Evolutionary conservation across 306 rosid genomes (phyloP), one percentile per base, ranked within the genome.

Genomic region (Glycine tomentella): DNA sequence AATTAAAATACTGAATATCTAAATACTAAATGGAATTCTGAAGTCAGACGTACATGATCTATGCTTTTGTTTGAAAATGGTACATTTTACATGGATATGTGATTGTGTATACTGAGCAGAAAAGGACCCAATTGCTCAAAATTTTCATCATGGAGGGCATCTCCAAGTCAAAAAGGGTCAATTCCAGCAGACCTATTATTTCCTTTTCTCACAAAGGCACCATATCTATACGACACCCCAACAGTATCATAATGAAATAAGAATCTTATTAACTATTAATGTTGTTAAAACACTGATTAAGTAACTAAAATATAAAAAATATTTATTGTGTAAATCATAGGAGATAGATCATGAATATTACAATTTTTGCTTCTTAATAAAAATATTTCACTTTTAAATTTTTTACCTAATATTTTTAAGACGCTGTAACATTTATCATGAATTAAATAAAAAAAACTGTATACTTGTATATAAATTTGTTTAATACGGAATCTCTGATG

Each of bases 161-260:
- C 76, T 87, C 82, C 83, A 57, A 79, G 83, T 79, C 82, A 75
- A 84, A 84, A 87, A 45, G 90, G 69, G 10, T 82, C 50, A 50
- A 5, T 52, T 78, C 84, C 82, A 74, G 70, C 82, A 57, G 69
- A 78, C 77, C 85, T 74, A 75, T 42, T 12, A 62, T 17, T 7
- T 20, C 46, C 56, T 72, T 80, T 80, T 46, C 55, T 7, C 69
- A 20, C 25, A 50, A 72, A 78, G 73, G 77, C 31, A 25, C 31
- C 20, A 20, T 20, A 20, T 20, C 20, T 20, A 20, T 20, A 20
- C 20, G 20, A 20, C 20, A 20, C 20, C 20, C 20, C 20, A 20
- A 20, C 20, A 20, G 20, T 20, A 20, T 20, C 20, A 20, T 20
- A 20, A 20, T 20, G 1, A 20, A 20, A 20, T 20, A 1, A 20